Evolutionary conservation across 2,329 filamentous ascomycete genomes (phyloP).

Genomic region (Albophoma yamanashiensis): DNA sequence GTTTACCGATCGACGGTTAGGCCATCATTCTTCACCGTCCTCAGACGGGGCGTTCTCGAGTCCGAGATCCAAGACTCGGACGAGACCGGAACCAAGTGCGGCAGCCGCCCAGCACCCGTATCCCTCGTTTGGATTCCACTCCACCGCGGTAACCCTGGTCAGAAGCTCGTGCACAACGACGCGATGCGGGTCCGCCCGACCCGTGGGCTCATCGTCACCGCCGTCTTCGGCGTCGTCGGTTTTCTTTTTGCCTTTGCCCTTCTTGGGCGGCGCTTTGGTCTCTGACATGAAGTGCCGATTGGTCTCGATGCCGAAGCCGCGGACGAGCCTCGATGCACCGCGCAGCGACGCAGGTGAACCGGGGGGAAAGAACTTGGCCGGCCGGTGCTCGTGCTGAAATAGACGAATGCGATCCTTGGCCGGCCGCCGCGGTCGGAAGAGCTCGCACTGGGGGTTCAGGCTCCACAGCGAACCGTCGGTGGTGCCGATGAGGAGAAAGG

Average conservation of each 20-base stretch:
- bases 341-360: constrained; percentile 20
- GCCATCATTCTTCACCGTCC: constrained; percentile 2
- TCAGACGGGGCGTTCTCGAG: constrained; percentile 21
- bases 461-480: constrained; percentile 43
- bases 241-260: constrained; percentile 23
- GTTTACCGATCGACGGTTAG: constrained; percentile 2
- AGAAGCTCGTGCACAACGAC: constrained; percentile 49
- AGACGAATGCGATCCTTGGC: constrained; percentile 26
- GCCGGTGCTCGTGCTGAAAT: constrained; percentile 43
- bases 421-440: constrained; percentile 22
- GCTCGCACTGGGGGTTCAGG: constrained; percentile 25
- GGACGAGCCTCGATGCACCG: constrained; percentile 39
- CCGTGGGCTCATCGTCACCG: constrained; percentile 21
- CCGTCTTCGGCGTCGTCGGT: constrained; percentile 13
- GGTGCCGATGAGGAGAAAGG: constrained; percentile 41
- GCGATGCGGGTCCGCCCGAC: constrained; percentile 26
- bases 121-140: constrained; percentile 59
- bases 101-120: constrained; percentile 58
- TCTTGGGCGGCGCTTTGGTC: constrained; percentile 25
- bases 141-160: constrained; percentile 49
- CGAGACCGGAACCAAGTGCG: constrained; percentile 55
- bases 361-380: constrained; percentile 17
- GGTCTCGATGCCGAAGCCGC: constrained; percentile 38
- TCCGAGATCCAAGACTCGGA: constrained; percentile 57
- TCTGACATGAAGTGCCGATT: constrained; percentile 36